These are phyloP conservation scores for Pittosporum tobira DNA, from an alignment of 129 eudicot genomes.

Conservation along the genomic window DNA sequence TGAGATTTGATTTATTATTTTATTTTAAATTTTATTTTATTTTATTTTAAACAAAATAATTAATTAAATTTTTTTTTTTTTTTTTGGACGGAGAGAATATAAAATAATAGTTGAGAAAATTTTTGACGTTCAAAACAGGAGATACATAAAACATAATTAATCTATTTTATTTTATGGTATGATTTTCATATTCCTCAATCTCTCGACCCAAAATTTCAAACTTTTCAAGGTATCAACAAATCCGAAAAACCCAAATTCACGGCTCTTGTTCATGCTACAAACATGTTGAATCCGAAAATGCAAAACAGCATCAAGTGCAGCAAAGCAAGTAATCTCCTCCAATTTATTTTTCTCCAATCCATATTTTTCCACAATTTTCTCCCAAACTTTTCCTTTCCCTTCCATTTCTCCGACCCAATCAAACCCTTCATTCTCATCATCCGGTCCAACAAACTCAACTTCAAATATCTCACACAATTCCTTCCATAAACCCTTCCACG, in stretches of 20 bases:
- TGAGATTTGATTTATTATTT: no score
- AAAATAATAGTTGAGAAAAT: no score
- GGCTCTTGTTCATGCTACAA: slow-evolving; percentile 27
- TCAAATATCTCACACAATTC: slow-evolving; percentile 15
- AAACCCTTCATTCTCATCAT: slow-evolving; percentile 1
- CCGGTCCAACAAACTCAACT: slow-evolving; percentile 12
- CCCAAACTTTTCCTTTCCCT: slow-evolving; percentile 21
- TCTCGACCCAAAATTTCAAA: slow-evolving; percentile 4
- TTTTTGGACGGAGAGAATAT: no score
- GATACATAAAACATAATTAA: no score
- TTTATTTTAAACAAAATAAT: no score
- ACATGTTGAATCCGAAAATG: slow-evolving; percentile 19
- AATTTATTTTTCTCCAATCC: slow-evolving; percentile 17
- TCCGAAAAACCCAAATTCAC: slow-evolving; percentile 16
- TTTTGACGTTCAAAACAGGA: no score
- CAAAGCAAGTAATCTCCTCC: slow-evolving; percentile 18
- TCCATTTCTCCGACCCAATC: slow-evolving; percentile 16
- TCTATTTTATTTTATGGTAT: slow-evolving; percentile 5
- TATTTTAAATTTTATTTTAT: no score
- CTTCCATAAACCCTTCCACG: slow-evolving; percentile 27
- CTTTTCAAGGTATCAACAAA: slow-evolving; percentile 14
- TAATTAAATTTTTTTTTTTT: no score
- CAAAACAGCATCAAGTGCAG: background rate
- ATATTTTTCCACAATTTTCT: slow-evolving; percentile 14
- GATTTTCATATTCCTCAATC: slow-evolving; percentile 1